Base-by-base conservation (phyloP, 805 yeast species). In the Monosporozyma aquatica region DNA sequence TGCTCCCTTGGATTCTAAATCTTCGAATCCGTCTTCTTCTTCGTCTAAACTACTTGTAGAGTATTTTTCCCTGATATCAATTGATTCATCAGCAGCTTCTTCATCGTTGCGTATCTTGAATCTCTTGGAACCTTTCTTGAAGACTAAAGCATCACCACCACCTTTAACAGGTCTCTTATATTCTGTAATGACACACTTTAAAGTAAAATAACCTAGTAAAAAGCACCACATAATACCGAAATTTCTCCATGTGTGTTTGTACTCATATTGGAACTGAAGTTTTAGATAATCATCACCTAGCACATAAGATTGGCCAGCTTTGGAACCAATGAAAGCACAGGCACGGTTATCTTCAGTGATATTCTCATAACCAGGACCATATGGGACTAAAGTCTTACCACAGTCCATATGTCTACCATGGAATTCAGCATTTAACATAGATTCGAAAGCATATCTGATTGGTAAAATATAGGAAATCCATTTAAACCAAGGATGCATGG, bases 211-310 rank as follows among this genome's bases (percentile, higher is more conserved):
- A 23, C 58, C 56, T 15, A 50, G 26, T 18, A 54, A 24, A 46
- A 56, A 80, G 2, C 74, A 86, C 55, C 77, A 57, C 46, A 74
- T 49, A 47, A 81, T 75, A 54, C 87, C 95, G 42, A 81, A 70
- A 58, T 86, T 82, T 67, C 95, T 78, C 95, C 95, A 86, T 40
- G 74, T 71, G 59, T 86, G 85, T 14, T 60, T 47, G 53, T 70
- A 76, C 18, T 55, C 53, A 66, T 80, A 86, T 38, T 61, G 54
- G 61, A 62, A 85, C 7, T 77, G 59, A 2, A 52, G 49, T 3
- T 48, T 47, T 42, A 85, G 50, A 54, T 81, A 85, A 35, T 59
- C 63, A 47, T 78, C 76, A 51, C 95, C 95, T 23, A 60, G 52
- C 29, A 85, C 84, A 33, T 47, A 48, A 11, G 56, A 43, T 28